Conservation (phyloP, 345 rosid genomes). For the Dimocarpus longan region DNA sequence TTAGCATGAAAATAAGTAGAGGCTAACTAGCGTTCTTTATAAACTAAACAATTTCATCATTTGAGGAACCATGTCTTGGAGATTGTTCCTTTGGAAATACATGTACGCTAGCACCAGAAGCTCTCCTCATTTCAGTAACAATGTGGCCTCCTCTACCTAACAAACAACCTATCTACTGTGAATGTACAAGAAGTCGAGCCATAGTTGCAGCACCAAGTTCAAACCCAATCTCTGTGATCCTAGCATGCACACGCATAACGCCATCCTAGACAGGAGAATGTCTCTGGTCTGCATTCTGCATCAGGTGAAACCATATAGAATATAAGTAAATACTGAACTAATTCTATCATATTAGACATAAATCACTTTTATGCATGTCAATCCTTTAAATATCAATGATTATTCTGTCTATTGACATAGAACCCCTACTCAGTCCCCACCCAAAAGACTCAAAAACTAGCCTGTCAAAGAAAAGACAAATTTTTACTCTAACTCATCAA, state of each 20-base stretch:
- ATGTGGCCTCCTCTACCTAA: conserved; percentile 72
- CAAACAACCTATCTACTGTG: conserved; percentile 61
- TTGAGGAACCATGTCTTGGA: conserved; percentile 47
- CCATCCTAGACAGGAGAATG: conserved; percentile 78
- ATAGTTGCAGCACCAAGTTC: conserved; percentile 66
- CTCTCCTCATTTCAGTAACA: conserved; percentile 70
- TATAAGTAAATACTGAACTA: not conserved
- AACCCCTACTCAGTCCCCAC: not conserved
- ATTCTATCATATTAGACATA: not conserved
- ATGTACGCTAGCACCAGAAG: conserved; percentile 67
- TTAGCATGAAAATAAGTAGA: not conserved
- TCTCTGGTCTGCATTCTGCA: conserved; percentile 64
- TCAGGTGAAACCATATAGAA: conserved; percentile 9
- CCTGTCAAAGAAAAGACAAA: not conserved
- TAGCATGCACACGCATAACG: conserved; percentile 38
- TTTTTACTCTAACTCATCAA: not conserved
- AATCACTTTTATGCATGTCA: not conserved
- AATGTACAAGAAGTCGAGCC: conserved; percentile 71
- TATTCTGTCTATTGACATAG: not conserved
- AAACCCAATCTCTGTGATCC: conserved; percentile 74
- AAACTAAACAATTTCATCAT: conserved; percentile 82
- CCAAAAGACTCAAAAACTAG: not conserved
- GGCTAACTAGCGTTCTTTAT: not conserved
- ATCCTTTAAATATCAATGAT: not conserved
- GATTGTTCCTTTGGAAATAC: conserved; percentile 65